Conservation (phyloP, 2,329 filamentous ascomycete species). For the Pestalotiopsis sp. region DNA sequence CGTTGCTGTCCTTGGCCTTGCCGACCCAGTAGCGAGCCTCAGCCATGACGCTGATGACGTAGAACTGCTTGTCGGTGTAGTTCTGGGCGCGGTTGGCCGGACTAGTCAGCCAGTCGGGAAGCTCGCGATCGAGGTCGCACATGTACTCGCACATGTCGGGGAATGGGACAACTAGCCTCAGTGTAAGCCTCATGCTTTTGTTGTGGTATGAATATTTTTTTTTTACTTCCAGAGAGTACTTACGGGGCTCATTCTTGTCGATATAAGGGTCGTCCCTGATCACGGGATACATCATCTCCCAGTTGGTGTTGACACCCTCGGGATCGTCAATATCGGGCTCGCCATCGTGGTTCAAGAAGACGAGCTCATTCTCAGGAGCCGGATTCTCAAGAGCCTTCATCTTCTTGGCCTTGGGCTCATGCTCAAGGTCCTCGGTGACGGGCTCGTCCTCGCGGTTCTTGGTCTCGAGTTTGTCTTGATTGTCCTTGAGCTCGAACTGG, state of each 20-base stretch:
- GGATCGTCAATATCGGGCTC: too few species aligned
- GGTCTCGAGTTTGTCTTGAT: neutral
- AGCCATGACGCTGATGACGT: conserved; percentile 9
- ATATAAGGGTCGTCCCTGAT: too few species aligned
- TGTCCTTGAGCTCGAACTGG: neutral
- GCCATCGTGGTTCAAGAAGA: neutral
- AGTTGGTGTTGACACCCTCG: too few species aligned
- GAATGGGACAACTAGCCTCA: neutral
- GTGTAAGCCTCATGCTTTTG: neutral
- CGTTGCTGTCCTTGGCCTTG: neutral
- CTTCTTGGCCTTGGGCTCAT: neutral
- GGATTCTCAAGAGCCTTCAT: too few species aligned
- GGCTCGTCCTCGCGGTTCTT: neutral
- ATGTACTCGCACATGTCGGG: conserved; percentile 2
- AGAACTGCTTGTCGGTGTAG: conserved; percentile 12
- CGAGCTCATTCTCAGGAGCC: too few species aligned
- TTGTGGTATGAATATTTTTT: neutral
- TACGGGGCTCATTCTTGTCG: neutral
- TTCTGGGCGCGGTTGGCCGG: neutral
- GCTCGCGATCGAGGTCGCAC: neutral
- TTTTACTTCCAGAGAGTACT: neutral
- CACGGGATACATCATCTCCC: too few species aligned
- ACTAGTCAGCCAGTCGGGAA: conserved; percentile 12
- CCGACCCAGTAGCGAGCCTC: conserved; percentile 17
- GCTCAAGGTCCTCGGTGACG: neutral